phyloP scores from a whole-genome alignment of 257 asterid species.

The Phtheirospermum japonicum region DNA sequence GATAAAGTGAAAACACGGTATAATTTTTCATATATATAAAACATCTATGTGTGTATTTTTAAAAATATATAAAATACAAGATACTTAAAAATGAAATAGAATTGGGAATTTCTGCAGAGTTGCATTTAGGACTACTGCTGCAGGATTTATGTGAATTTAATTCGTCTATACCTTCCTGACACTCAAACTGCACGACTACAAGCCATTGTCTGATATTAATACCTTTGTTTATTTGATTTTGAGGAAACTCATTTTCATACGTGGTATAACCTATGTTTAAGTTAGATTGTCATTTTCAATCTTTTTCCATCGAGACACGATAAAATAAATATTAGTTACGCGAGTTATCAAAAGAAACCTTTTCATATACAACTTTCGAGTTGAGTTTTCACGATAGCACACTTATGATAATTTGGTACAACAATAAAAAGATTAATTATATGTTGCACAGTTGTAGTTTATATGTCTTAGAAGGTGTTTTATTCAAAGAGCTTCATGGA shows the following conservation, averaged over 20 bases:
- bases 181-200: constrained; percentile 13
- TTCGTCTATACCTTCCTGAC: not conserved
- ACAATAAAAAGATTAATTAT: no score
- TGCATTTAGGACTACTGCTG: constrained; percentile 12
- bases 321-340: not conserved
- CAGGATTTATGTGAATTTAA: constrained; percentile 8
- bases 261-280: not conserved
- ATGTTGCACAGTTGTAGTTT: no score
- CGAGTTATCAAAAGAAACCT: no score
- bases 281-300: constrained; percentile 11
- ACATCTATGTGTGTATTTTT: no score
- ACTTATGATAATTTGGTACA: no score
- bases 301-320: not conserved
- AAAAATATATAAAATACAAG: not conserved
- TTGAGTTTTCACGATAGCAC: no score
- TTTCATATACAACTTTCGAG: no score
- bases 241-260: not conserved
- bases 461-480: no score
- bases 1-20: no score
- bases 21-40: no score
- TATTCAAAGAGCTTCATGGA: no score
- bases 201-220: constrained; percentile 13
- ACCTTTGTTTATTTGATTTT: constrained; percentile 1
- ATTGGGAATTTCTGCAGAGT: not conserved
- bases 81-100: not conserved